A percentile compares a stretch with the other conserved stretches of the same genome.
Conservation (phyloP, 441 rosid genomes). For the Croton laevigatus region DNA sequence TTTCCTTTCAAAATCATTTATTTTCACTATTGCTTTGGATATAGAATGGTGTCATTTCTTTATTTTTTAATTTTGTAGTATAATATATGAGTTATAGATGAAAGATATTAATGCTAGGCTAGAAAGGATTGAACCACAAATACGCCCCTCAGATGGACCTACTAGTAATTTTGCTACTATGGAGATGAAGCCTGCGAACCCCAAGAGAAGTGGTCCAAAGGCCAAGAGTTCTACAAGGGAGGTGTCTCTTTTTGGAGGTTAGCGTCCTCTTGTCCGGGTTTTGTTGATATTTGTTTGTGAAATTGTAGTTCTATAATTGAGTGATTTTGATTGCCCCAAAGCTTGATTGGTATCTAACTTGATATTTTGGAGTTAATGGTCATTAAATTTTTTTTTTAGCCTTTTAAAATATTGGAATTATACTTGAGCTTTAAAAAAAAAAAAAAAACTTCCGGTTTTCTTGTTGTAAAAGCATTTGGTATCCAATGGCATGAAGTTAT, state of each 20-base stretch:
- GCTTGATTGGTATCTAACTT: conserved; percentile 3
- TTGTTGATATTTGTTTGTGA: background rate
- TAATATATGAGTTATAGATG: conserved; percentile 44
- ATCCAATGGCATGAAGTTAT: background rate
- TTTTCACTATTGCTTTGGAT: conserved; percentile 4
- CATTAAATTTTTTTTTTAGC: background rate
- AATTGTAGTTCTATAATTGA: background rate
- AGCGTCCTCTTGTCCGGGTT: conserved; percentile 26
- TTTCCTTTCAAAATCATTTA: conserved; percentile 4
- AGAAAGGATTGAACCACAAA: conserved; percentile 82
- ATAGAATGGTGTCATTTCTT: conserved; percentile 6
- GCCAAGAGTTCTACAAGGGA: conserved; percentile 77
- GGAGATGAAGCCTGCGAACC: conserved; percentile 61
- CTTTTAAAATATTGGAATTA: background rate
- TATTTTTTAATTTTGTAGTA: conserved; percentile 5
- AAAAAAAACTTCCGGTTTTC: background rate
- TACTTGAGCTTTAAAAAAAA: background rate
- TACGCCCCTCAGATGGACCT: conserved; percentile 60
- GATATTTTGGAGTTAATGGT: background rate
- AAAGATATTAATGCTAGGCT: conserved; percentile 96
- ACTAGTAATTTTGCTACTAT: conserved; percentile 42
- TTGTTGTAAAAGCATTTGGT: conserved; percentile 4
- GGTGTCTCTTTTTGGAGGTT: conserved; percentile 82
- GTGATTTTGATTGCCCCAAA: background rate
- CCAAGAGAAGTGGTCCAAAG: conserved; percentile 88